Conservation (phyloP, 2,329 filamentous ascomycete genomes). For the Colletotrichum sp. region DNA sequence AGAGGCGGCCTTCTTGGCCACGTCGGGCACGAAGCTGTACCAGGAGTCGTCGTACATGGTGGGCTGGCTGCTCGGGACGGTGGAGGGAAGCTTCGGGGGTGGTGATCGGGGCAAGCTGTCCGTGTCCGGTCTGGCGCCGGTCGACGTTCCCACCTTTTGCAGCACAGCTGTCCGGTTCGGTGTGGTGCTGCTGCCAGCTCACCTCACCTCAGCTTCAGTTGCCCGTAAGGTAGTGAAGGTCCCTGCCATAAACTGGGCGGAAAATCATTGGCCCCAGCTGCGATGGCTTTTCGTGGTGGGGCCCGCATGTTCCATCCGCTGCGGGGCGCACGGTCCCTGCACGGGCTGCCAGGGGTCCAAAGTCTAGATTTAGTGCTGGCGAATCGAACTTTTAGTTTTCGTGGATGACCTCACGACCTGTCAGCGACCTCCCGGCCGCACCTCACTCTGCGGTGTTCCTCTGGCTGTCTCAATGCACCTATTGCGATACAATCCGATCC, state of each 20-base stretch:
- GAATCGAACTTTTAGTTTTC: conserved; percentile 22
- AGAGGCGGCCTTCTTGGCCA: conserved; percentile 53
- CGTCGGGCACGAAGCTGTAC: conserved; percentile 77
- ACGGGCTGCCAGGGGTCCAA: conserved; percentile 5
- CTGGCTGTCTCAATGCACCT: background rate
- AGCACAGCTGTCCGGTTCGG: background rate
- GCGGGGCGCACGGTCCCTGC: conserved; percentile 15
- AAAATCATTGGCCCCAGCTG: conserved; percentile 20
- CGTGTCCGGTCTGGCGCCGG: conserved; percentile 3
- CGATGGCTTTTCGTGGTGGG: background rate
- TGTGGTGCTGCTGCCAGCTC: background rate
- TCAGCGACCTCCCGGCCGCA: conserved; percentile 7
- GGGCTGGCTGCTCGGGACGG: background rate
- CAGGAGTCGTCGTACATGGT: conserved; percentile 84
- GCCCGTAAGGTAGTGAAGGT: background rate
- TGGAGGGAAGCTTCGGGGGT: background rate
- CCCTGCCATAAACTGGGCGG: conserved; percentile 1
- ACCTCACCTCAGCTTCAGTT: background rate
- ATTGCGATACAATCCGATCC: background rate
- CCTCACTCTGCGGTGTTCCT: background rate
- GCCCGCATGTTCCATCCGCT: background rate
- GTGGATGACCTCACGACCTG: conserved; percentile 24
- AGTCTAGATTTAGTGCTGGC: conserved; percentile 15
- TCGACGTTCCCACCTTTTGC: background rate
- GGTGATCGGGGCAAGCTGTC: background rate